Conservation (phyloP, 2,329 filamentous ascomycete genomes). For the Thermothelomyces thermophilus region DNA sequence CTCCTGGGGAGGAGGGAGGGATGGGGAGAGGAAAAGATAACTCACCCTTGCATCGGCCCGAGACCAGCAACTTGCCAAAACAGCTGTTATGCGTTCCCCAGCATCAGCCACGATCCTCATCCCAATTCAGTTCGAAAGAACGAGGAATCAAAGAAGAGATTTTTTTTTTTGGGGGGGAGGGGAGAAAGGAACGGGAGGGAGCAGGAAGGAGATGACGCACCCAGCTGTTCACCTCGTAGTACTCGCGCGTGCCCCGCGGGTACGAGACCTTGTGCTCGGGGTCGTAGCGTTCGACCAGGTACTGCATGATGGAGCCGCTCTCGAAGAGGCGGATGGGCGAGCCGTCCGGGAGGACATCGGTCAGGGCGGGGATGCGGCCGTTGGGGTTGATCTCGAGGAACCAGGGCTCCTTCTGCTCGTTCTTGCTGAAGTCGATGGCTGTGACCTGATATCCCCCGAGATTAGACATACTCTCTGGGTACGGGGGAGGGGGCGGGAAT, state of each 20-base stretch:
- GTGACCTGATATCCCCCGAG: constrained; percentile 36
- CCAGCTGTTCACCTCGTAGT: constrained; percentile 78
- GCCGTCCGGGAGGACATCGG: constrained; percentile 70
- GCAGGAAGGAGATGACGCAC: constrained; percentile 28
- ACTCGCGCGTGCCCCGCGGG: constrained; percentile 63
- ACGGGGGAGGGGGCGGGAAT: no score
- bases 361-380: constrained; percentile 81
- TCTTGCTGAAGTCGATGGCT: constrained; percentile 53
- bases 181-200: no score
- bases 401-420: constrained; percentile 52
- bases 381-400: constrained; percentile 91
- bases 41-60: constrained; percentile 67
- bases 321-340: constrained; percentile 72
- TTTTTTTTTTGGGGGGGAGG: no score
- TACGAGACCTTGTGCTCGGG: constrained; percentile 76
- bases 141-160: neutral
- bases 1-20: no score
- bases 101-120: neutral
- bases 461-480: no score
- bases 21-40: no score
- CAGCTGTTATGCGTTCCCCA: constrained; percentile 1
- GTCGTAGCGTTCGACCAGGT: constrained; percentile 77
- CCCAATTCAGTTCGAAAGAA: neutral
- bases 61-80: constrained; percentile 72
- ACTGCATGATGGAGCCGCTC: constrained; percentile 76